phyloP scores from a whole-genome alignment of 345 rosid species.

The Citrus medica region DNA sequence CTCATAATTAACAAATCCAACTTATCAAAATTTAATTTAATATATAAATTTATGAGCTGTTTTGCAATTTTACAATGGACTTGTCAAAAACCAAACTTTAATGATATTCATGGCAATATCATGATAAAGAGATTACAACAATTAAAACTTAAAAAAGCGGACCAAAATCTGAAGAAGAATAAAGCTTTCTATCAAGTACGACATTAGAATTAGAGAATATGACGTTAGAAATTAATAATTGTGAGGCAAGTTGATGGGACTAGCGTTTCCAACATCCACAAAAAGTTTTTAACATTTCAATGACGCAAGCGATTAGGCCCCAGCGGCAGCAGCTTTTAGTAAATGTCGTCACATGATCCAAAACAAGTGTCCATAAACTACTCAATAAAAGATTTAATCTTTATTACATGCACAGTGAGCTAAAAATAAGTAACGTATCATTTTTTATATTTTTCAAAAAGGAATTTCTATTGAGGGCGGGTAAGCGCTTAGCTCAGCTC shows the following conservation, averaged over 20 bases:
- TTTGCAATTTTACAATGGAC: too few relatives aligned
- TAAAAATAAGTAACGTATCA: background rate
- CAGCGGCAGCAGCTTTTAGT: background rate
- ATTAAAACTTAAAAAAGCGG: background rate
- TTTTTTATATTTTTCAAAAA: too few relatives aligned
- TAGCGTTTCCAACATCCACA: background rate
- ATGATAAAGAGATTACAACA: background rate
- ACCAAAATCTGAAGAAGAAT: background rate
- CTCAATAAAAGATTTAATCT: background rate
- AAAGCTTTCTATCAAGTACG: background rate
- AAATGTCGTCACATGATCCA: conserved; percentile 23
- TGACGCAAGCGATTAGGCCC: background rate
- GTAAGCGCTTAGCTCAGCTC: background rate
- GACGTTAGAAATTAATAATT: background rate
- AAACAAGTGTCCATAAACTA: conserved; percentile 8
- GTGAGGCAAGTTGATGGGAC: background rate
- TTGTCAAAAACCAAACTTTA: too few relatives aligned
- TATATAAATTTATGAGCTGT: background rate
- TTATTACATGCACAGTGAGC: background rate
- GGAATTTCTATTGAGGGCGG: background rate
- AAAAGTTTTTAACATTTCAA: background rate
- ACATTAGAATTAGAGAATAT: background rate
- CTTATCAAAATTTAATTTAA: background rate
- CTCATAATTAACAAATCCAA: background rate
- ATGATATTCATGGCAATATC: background rate